Conservation (phyloP, 2,329 filamentous ascomycete species). For the Phyllosticta ampelicida region DNA sequence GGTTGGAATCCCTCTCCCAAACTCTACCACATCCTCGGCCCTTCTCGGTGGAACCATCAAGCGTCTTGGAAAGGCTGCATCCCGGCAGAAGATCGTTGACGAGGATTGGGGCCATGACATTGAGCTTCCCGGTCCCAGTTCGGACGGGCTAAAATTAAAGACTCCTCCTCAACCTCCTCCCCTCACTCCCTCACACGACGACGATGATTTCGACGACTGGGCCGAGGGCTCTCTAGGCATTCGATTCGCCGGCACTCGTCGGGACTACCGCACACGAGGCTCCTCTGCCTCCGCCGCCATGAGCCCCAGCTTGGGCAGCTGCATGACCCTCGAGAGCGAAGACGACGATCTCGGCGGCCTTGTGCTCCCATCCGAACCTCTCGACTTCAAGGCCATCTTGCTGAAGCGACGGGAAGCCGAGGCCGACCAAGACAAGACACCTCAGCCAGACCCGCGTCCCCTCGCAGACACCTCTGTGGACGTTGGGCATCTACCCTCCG, state of each 20-base stretch:
- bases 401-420: constrained; percentile 54
- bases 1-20: constrained; percentile 83
- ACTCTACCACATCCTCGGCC: constrained; percentile 77
- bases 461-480: neutral
- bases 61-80: constrained; percentile 55
- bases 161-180: constrained; percentile 28
- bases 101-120: constrained; percentile 43
- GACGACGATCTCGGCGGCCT: constrained; percentile 89
- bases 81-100: constrained; percentile 34
- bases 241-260: constrained; percentile 73
- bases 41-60: constrained; percentile 90
- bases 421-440: constrained; percentile 12
- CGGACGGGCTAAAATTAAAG: constrained; percentile 34
- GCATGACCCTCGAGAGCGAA: constrained; percentile 83
- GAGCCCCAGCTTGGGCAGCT: constrained; percentile 87
- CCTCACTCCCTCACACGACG: constrained; percentile 24
- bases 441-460: constrained; percentile 4
- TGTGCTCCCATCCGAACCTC: constrained; percentile 67
- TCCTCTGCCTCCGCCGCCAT: constrained; percentile 80
- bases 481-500: neutral
- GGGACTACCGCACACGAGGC: constrained; percentile 68
- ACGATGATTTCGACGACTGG: constrained; percentile 63
- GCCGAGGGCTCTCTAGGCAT: constrained; percentile 93
- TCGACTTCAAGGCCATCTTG: constrained; percentile 72
- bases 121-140: constrained; percentile 30